A percentile compares a stretch with the other conserved stretches of the same genome.
Conservation (phyloP, 192 early-diverging fungal species). For the Phlyctochytrium planicorne region DNA sequence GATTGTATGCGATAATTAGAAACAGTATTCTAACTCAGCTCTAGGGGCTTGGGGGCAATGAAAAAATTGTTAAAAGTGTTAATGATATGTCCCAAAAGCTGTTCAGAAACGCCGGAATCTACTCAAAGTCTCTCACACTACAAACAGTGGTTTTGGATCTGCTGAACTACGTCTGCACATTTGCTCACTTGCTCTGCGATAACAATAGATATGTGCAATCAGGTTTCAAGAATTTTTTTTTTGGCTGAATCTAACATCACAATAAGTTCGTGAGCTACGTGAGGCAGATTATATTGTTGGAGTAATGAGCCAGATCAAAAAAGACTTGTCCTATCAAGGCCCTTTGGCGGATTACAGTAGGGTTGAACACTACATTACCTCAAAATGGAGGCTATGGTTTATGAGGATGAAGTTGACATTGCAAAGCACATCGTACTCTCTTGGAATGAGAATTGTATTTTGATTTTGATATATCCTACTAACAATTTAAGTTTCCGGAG, state of each 20-base stretch:
- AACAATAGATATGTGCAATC: constrained; percentile 42
- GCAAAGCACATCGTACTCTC: constrained; percentile 28
- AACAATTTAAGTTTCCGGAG: not conserved
- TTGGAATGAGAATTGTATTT: constrained; percentile 34
- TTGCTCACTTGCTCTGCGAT: constrained; percentile 47
- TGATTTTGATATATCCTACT: not conserved
- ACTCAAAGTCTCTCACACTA: constrained; percentile 32
- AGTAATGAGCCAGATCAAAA: constrained; percentile 44
- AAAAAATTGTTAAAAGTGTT: constrained; percentile 24
- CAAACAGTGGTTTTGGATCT: constrained; percentile 47
- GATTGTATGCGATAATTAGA: constrained; percentile 11
- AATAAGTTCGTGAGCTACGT: constrained; percentile 42
- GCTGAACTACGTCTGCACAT: constrained; percentile 32
- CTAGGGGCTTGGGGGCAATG: constrained; percentile 14
- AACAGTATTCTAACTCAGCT: not conserved
- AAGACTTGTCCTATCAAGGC: constrained; percentile 49
- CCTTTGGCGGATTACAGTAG: constrained; percentile 36
- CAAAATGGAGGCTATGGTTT: constrained; percentile 53
- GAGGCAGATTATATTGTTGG: constrained; percentile 54
- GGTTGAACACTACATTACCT: constrained; percentile 33
- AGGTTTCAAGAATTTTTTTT: constrained; percentile 26
- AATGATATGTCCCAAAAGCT: constrained; percentile 34
- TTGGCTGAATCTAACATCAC: not conserved
- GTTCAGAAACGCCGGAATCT: constrained; percentile 38
- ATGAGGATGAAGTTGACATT: constrained; percentile 43